Conservation (phyloP, 768 basidiomycete genomes). For the Boletales sp. region DNA sequence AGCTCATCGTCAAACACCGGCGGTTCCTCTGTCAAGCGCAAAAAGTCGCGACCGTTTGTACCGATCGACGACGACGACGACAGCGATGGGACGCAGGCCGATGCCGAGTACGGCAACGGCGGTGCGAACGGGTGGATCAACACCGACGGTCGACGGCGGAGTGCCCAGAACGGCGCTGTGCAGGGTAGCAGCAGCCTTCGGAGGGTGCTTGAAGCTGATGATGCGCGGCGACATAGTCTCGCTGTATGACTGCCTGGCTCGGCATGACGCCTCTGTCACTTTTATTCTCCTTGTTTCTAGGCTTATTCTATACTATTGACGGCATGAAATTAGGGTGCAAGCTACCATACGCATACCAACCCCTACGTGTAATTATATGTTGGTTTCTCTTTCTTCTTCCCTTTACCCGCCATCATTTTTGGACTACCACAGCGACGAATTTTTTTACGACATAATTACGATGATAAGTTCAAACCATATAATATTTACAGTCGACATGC, state of each 20-base stretch:
- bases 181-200: constrained; percentile 26
- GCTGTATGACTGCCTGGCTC: constrained; percentile 42
- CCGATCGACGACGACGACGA: constrained; percentile 50
- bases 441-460: constrained; percentile 27
- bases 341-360: constrained; percentile 20
- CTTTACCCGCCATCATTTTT: not conserved
- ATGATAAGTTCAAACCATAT: constrained; percentile 10
- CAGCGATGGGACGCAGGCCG: constrained; percentile 68
- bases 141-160: constrained; percentile 53
- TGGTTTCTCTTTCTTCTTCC: not conserved
- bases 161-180: constrained; percentile 19
- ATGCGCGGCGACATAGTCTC: constrained; percentile 65
- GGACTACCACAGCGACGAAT: constrained; percentile 12
- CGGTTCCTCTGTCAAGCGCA: constrained; percentile 38
- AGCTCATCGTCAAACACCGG: constrained; percentile 25
- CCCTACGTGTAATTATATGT: constrained; percentile 29
- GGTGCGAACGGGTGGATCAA: constrained; percentile 45
- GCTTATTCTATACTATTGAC: constrained; percentile 36
- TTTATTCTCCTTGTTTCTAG: constrained; percentile 20
- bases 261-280: constrained; percentile 14
- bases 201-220: constrained; percentile 41
- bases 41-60: constrained; percentile 50
- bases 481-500: constrained; percentile 2
- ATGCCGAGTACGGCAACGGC: constrained; percentile 56
- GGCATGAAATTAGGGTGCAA: constrained; percentile 10